Conservation (phyloP, 2,329 filamentous ascomycete species). For the Pseudohalonectria lignicola region DNA sequence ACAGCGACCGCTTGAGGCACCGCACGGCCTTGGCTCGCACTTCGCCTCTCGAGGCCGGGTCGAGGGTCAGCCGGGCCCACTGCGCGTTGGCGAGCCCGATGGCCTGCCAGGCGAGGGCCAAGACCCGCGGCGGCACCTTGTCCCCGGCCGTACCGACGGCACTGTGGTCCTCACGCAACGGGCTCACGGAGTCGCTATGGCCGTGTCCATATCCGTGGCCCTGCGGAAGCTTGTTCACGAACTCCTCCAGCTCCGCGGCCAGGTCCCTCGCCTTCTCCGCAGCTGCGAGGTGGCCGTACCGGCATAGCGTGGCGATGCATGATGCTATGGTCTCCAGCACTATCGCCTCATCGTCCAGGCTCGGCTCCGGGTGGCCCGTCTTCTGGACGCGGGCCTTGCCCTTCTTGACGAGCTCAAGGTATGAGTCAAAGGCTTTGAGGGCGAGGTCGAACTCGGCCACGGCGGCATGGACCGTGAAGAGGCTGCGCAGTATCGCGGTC, state of each 20-base stretch:
- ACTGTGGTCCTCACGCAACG: slow-evolving; percentile 10
- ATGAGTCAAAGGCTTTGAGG: slow-evolving; percentile 83
- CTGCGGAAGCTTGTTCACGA: slow-evolving; percentile 49
- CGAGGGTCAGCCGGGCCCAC: slow-evolving; percentile 74
- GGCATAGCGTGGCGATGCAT: slow-evolving; percentile 70
- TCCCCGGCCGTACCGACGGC: slow-evolving; percentile 5
- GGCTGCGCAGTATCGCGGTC: slow-evolving; percentile 70
- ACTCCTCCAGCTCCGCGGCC: slow-evolving; percentile 59
- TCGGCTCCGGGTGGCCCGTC: slow-evolving; percentile 56
- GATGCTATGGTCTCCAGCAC: slow-evolving; percentile 70
- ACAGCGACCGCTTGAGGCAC: slow-evolving; percentile 62
- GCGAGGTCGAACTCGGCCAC: slow-evolving; percentile 88
- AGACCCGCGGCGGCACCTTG: slow-evolving; percentile 43
- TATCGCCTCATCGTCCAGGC: slow-evolving; percentile 67
- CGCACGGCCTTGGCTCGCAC: slow-evolving; percentile 70
- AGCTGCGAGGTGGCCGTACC: slow-evolving; percentile 64
- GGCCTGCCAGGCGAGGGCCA: slow-evolving; percentile 69
- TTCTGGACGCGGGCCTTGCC: slow-evolving; percentile 79
- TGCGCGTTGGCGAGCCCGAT: slow-evolving; percentile 79
- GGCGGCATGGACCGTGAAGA: slow-evolving; percentile 80
- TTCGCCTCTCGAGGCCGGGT: slow-evolving; percentile 58
- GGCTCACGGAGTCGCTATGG: slow-evolving; percentile 8
- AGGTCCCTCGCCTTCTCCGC: slow-evolving; percentile 71
- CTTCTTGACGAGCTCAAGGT: slow-evolving; percentile 76
- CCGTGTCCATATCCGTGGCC: background rate